Percentiles rank a stretch among this genome's conserved stretches.
These are phyloP conservation scores for Vitis riparia DNA, from an alignment of 164 flowering plant species.

Conservation along the genomic window DNA sequence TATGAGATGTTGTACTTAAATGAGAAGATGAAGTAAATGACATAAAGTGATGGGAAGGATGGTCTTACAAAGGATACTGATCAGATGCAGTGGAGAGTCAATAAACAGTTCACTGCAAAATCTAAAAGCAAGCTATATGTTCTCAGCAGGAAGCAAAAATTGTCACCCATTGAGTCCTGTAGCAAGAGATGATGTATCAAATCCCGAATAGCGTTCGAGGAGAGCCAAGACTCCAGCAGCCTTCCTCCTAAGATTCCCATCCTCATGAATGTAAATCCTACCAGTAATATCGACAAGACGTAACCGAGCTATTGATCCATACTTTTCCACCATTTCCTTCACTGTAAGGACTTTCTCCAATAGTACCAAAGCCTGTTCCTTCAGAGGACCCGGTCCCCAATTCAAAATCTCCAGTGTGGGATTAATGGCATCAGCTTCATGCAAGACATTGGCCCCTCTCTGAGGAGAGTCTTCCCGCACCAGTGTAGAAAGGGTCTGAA, in stretches of 20 bases:
- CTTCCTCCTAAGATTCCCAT: constrained; percentile 39
- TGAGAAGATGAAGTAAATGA: background rate
- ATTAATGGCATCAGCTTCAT: constrained; percentile 49
- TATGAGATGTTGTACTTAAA: too few relatives aligned
- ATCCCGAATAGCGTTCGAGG: constrained; percentile 54
- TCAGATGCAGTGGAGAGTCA: too few relatives aligned
- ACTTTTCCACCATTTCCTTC: constrained; percentile 50
- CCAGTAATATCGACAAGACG: constrained; percentile 41
- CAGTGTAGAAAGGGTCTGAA: constrained; percentile 61
- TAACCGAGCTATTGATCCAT: constrained; percentile 42
- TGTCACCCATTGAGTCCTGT: constrained; percentile 20
- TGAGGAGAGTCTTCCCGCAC: constrained; percentile 35
- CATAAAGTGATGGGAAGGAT: background rate
- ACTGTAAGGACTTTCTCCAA: constrained; percentile 56
- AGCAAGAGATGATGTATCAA: constrained; percentile 37
- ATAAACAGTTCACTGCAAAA: background rate
- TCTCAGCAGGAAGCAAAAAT: background rate
- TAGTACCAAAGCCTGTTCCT: constrained; percentile 51
- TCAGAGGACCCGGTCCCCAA: constrained; percentile 55
- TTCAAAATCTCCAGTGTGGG: constrained; percentile 40
- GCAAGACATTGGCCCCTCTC: constrained; percentile 51
- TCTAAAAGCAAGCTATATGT: background rate
- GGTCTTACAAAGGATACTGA: background rate
- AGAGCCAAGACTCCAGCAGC: constrained; percentile 44
- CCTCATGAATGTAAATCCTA: constrained; percentile 31